Evolutionary conservation across 768 basidiomycete species (phyloP).

Genomic region (Lentinula boryana): DNA sequence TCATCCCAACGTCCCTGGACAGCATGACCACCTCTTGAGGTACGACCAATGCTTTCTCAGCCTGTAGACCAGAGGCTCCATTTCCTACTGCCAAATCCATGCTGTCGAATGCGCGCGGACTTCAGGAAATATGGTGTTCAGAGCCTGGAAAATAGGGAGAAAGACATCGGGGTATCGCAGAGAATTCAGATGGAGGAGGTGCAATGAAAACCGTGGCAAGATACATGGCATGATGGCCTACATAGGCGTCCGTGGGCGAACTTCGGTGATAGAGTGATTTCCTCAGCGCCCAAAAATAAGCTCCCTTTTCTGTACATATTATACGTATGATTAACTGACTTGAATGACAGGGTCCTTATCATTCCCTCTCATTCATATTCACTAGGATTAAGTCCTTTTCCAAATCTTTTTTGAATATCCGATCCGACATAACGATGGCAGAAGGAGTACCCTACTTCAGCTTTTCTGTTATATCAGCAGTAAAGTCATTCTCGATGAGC

Average conservation of each 20-base stretch:
- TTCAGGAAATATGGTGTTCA: not conserved
- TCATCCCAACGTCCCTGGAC: not conserved
- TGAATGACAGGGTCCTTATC: too few species aligned
- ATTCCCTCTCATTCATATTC: too few species aligned
- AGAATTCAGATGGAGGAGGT: not conserved
- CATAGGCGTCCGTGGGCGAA: too few species aligned
- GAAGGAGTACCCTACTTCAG: not conserved
- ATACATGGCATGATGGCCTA: not conserved
- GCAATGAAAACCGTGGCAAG: not conserved
- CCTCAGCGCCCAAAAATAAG: too few species aligned
- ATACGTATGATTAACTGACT: too few species aligned
- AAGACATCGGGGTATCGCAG: not conserved
- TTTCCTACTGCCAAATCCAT: not conserved
- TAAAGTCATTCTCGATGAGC: not conserved
- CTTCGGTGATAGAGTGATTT: too few species aligned
- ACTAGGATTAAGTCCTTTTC: too few species aligned
- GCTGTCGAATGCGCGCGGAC: not conserved
- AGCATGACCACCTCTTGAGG: not conserved
- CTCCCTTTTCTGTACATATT: too few species aligned
- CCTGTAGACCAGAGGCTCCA: not conserved
- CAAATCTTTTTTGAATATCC: too few species aligned
- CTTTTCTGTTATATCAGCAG: not conserved
- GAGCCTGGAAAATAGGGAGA: not conserved
- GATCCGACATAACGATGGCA: too few species aligned
- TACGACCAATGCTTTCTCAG: too few species aligned